A percentile compares a stretch with the other conserved stretches of the same genome.
Evolutionary conservation across 2,329 filamentous ascomycete species (phyloP).

Genomic region (Chalaropsis thielavioides): DNA sequence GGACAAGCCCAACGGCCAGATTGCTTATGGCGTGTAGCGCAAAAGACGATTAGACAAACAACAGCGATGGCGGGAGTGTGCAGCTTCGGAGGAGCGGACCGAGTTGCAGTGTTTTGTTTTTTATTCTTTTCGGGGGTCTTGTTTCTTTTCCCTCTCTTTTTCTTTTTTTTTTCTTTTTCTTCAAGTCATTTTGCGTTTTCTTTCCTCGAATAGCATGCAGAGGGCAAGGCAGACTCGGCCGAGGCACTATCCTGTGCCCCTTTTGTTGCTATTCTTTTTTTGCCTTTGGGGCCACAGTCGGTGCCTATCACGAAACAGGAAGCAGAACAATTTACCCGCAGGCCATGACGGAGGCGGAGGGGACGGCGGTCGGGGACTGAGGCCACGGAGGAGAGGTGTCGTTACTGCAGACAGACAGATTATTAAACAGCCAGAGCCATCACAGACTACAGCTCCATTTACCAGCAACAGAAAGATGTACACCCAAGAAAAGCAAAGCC

Average conservation of each 20-base stretch:
- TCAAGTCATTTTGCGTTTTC: neutral
- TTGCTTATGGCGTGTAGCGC: constrained; percentile 41
- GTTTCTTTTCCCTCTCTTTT: neutral
- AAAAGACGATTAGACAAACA: constrained; percentile 1
- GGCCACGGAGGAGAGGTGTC: neutral
- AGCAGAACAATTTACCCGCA: neutral
- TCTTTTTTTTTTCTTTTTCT: neutral
- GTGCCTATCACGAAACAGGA: neutral
- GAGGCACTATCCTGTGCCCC: neutral
- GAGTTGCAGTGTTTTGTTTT: constrained; percentile 6
- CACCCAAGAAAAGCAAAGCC: neutral
- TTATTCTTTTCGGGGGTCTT: constrained; percentile 1
- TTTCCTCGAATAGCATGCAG: neutral
- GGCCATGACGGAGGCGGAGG: neutral
- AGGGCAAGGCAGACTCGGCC: neutral
- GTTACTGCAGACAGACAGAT: constrained; percentile 12
- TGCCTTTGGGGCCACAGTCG: neutral
- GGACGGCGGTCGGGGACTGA: neutral
- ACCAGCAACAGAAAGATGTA: constrained; percentile 1
- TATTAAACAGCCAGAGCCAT: constrained; percentile 7
- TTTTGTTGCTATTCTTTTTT: neutral
- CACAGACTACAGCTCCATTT: neutral
- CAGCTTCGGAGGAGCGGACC: neutral
- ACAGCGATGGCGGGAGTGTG: constrained; percentile 1
- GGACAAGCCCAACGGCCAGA: constrained; percentile 46